Percentiles rank a stretch among this genome's conserved stretches.
Evolutionary conservation across 305 asterid genomes (phyloP).

Genomic region (Euphrasia arctica): DNA sequence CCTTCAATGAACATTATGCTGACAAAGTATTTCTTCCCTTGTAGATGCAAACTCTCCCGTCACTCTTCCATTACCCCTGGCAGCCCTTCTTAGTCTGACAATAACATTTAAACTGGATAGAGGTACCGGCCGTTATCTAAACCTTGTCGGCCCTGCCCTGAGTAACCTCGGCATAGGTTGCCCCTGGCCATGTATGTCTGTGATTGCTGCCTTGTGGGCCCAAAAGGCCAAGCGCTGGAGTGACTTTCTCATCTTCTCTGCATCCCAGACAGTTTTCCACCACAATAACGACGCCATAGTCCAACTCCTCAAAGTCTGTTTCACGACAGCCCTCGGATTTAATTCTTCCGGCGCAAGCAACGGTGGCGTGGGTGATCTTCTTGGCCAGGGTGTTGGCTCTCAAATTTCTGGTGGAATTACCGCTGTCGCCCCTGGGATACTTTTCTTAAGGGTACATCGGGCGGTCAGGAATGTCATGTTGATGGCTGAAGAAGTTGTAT

Average conservation of each 20-base stretch:
- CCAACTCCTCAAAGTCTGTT: conserved; percentile 89
- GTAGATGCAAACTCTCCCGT: conserved; percentile 71
- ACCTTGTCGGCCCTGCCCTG: conserved; percentile 72
- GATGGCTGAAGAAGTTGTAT: conserved; percentile 76
- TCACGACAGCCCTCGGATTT: conserved; percentile 67
- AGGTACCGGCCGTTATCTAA: conserved; percentile 60
- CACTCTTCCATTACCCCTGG: conserved; percentile 88
- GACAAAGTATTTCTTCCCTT: conserved; percentile 26
- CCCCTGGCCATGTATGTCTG: conserved; percentile 99
- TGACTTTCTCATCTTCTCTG: conserved; percentile 81
- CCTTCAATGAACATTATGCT: conserved; percentile 25
- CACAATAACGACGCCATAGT: conserved; percentile 83
- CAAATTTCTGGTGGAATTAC: conserved; percentile 66
- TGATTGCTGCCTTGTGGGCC: conserved; percentile 79
- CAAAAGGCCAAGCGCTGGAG: conserved; percentile 96
- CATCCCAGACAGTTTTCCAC: conserved; percentile 84
- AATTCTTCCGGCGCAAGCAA: conserved; percentile 50
- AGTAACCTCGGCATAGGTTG: conserved; percentile 73
- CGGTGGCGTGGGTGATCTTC: conserved; percentile 89
- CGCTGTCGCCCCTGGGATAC: conserved; percentile 95
- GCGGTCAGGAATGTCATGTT: conserved; percentile 73
- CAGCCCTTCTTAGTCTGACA: conserved; percentile 88
- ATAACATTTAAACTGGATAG: conserved; percentile 85
- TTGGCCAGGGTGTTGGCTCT: conserved; percentile 96
- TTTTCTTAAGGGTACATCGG: conserved; percentile 79